Base-by-base conservation (phyloP, 2,329 filamentous ascomycete genomes). In the Zalaria sp. region DNA sequence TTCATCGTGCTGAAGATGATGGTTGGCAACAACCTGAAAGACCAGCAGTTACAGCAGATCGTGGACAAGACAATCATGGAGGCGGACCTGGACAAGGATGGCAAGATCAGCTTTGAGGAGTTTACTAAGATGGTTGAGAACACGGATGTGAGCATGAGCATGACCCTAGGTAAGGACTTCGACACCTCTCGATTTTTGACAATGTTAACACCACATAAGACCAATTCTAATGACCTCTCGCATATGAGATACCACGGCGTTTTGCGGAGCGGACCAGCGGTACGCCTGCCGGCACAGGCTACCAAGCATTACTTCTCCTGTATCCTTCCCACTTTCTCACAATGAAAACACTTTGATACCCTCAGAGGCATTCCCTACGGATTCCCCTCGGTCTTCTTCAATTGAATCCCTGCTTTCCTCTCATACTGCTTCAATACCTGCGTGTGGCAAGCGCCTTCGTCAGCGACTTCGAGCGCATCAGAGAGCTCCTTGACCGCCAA, bases 1-100 rank as follows among this genome's bases (percentile, higher is more conserved):
- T 98, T 96, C 64, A 96, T 98, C 57, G 91, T 98, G 57, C 74
- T 98, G 57, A 98, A 98, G 82, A 98, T 98, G 91, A 98, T 98
- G 91, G 91, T 98, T 40, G 91, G 91, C 46, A 95, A 84, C 69
- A 98, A 98, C 65, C 69, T 98, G 57, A 98, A 98, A 73, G 91
- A 98, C 63, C 86, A 95, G 66, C 91, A 98, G 68, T 68, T 98
- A 61, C 91, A 98, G 69, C 91, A 89, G 65, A 98, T 98, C 61
- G 91, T 98, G 53, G 91, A 98, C 71, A 98, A 98, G 78, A 98
- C 91, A 46, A 96, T 98, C 62, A 96, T 96, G 91, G 91, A 98
- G 69, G 91, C 91, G 38, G 91, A 98, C 64, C 73, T 88, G 53
- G 91, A 98, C 65, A 79, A 80, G 47, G 91, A 98, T 62, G 91